A percentile compares a stretch with the other conserved stretches of the same genome.
Conservation (phyloP, 1,284 basidiomycete species). For the Cryptococcus maquisensis region DNA sequence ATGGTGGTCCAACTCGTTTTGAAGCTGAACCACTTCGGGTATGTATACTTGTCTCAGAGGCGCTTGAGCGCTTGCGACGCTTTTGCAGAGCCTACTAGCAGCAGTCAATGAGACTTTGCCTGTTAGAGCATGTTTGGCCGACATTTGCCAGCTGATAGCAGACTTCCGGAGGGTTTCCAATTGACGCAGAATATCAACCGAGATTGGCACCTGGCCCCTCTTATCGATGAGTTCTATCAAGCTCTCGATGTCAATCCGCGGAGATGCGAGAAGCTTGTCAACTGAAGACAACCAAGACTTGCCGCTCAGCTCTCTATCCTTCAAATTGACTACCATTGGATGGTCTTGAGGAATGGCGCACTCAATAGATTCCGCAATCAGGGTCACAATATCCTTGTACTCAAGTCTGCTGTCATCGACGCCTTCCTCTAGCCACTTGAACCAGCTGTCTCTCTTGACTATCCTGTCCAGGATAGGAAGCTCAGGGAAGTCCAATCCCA, state of each 20-base stretch:
- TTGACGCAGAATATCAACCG: constrained; percentile 28
- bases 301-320: constrained; percentile 22
- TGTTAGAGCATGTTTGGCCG: constrained; percentile 20
- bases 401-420: constrained; percentile 43
- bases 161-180: constrained; percentile 38
- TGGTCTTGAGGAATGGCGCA: constrained; percentile 32
- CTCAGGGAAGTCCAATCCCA: constrained; percentile 45
- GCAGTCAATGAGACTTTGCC: constrained; percentile 20
- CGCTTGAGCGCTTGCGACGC: constrained; percentile 22
- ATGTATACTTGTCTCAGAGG: constrained; percentile 26
- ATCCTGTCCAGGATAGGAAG: constrained; percentile 29
- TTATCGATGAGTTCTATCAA: constrained; percentile 25
- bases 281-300: constrained; percentile 24
- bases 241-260: constrained; percentile 26
- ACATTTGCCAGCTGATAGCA: constrained; percentile 32
- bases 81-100: constrained; percentile 33
- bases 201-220: constrained; percentile 28
- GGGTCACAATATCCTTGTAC: constrained; percentile 34
- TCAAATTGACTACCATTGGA: constrained; percentile 29
- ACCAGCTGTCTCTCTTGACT: constrained; percentile 42
- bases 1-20: constrained; percentile 31
- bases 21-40: constrained; percentile 37
- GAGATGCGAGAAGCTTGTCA: constrained; percentile 17
- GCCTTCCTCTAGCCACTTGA: constrained; percentile 38
- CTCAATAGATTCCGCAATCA: constrained; percentile 34